These are phyloP conservation scores for Pseudogymnoascus sp. DNA, from an alignment of 2,329 filamentous ascomycete genomes.

Conservation along the genomic window DNA sequence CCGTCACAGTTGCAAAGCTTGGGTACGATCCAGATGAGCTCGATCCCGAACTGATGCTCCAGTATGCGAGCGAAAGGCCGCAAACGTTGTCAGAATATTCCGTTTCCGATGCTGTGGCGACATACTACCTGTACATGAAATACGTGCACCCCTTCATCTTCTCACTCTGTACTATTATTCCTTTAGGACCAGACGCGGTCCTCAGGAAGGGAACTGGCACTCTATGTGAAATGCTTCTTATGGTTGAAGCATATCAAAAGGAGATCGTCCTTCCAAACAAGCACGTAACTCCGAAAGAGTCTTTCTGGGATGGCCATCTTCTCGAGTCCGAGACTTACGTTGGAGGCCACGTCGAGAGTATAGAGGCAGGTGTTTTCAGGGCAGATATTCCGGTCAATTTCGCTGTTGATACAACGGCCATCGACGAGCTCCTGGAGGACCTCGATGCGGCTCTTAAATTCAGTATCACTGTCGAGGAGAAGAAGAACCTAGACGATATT, in stretches of 20 bases:
- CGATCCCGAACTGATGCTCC: constrained; percentile 95
- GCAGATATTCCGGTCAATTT: constrained; percentile 95
- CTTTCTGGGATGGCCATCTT: constrained; percentile 94
- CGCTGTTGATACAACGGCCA: constrained; percentile 74
- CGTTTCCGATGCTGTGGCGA: constrained; percentile 96
- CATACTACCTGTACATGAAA: constrained; percentile 99
- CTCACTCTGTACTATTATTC: constrained; percentile 93
- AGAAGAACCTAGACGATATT: constrained; percentile 71
- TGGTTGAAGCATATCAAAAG: constrained; percentile 94
- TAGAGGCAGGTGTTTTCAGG: constrained; percentile 93
- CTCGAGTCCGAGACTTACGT: constrained; percentile 97
- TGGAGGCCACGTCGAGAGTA: constrained; percentile 97
- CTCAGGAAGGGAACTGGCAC: constrained; percentile 94
- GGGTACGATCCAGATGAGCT: constrained; percentile 98
- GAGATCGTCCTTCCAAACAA: constrained; percentile 94
- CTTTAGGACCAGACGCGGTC: constrained; percentile 84
- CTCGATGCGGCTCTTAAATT: constrained; percentile 85
- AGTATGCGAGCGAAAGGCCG: constrained; percentile 78
- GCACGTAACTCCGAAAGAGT: constrained; percentile 79
- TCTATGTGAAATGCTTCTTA: constrained; percentile 97
- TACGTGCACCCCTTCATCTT: constrained; percentile 99
- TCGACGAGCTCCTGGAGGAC: constrained; percentile 81
- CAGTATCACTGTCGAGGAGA: constrained; percentile 74
- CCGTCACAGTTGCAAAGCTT: constrained; percentile 93
- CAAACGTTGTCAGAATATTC: constrained; percentile 97